Conservation (phyloP, 2,329 filamentous ascomycete genomes). For the Cladophialophora bantiana region DNA sequence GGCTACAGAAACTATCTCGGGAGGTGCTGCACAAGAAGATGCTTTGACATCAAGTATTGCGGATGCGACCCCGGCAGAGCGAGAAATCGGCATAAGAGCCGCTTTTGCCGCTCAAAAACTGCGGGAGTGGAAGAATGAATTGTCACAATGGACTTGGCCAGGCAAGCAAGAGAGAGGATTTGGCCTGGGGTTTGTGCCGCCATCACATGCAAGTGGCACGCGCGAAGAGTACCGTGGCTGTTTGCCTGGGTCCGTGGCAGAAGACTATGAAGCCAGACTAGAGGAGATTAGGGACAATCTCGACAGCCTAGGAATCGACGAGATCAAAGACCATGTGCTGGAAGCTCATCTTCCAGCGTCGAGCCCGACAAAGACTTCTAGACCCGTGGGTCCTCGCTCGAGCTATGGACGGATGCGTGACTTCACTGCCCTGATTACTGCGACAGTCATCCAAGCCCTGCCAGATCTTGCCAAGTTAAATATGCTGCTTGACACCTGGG, state of each 20-base stretch:
- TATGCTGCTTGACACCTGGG: slow-evolving; percentile 78
- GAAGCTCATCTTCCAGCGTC: slow-evolving; percentile 68
- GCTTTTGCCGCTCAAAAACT: slow-evolving; percentile 66
- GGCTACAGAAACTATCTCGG: slow-evolving; percentile 50
- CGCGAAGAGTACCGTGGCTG: slow-evolving; percentile 70
- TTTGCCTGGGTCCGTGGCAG: slow-evolving; percentile 69
- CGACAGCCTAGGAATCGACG: slow-evolving; percentile 62
- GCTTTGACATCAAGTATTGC: slow-evolving; percentile 59
- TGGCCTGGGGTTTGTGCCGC: slow-evolving; percentile 53
- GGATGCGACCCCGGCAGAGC: slow-evolving; percentile 62
- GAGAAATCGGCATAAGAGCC: slow-evolving; percentile 65
- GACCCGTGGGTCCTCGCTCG: slow-evolving; percentile 49
- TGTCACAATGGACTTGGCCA: slow-evolving; percentile 67
- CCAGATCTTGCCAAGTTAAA: slow-evolving; percentile 79
- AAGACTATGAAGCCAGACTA: slow-evolving; percentile 73
- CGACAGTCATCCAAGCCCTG: slow-evolving; percentile 86
- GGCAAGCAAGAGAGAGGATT: slow-evolving; percentile 47
- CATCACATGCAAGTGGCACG: slow-evolving; percentile 22
- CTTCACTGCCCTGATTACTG: slow-evolving; percentile 86
- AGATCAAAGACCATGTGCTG: slow-evolving; percentile 87
- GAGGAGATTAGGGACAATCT: slow-evolving; percentile 70
- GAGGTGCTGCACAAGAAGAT: slow-evolving; percentile 50
- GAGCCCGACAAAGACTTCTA: slow-evolving; percentile 52
- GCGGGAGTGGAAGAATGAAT: slow-evolving; percentile 64
- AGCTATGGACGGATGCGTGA: slow-evolving; percentile 80